Evolutionary conservation across 805 yeast genomes (phyloP), one percentile per base, ranked within the genome.

Genomic region (Kuraishia cidri): DNA sequence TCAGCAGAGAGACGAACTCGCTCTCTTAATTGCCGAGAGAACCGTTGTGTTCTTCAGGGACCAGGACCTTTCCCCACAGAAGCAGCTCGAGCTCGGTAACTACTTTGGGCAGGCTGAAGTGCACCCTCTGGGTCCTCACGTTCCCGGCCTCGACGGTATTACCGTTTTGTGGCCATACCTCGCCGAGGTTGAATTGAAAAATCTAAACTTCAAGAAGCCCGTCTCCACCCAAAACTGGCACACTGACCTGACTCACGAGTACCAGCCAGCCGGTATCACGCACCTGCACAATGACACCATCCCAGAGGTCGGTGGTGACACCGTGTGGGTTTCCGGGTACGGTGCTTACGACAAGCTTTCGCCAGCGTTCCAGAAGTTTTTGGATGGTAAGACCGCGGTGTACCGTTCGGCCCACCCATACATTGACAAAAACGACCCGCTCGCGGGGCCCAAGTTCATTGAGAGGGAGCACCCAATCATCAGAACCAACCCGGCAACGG

Each of bases 401-500:
- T 62, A 58, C 46, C 45, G 53, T 20, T 59, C 67, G 14, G 65
- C 64, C 8, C 66, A 64, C 40, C 40, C 41, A 7, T 65, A 62
- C 42, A 35, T 60, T 36, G 58, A 60, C 47, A 44, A 64, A 30
- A 48, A 63, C 17, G 58, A 61, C 20, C 75, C 73, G 17, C 58
- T 72, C 19, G 53, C 52, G 35, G 68, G 70, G n/a, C 66, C 64
- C 12, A 61, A 62, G 35, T 62, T 61, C 33, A 58, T 74, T 34
- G 75, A 65, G 41, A 64, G 77, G 50, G 69, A 64, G 37, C 83
- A 76, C 51, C 81, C 80, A 3, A 41, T 76, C 18, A 66, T 76
- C 24, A 66, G 81, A 56, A 72, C 79, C 25, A 77, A 77, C 42
- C 82, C 83, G 6, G 77, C 67, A 9, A 75, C 81, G 18, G 80